Base-by-base conservation (phyloP, 23 red algal genomes). In the Pyropia yezoensis region DNA sequence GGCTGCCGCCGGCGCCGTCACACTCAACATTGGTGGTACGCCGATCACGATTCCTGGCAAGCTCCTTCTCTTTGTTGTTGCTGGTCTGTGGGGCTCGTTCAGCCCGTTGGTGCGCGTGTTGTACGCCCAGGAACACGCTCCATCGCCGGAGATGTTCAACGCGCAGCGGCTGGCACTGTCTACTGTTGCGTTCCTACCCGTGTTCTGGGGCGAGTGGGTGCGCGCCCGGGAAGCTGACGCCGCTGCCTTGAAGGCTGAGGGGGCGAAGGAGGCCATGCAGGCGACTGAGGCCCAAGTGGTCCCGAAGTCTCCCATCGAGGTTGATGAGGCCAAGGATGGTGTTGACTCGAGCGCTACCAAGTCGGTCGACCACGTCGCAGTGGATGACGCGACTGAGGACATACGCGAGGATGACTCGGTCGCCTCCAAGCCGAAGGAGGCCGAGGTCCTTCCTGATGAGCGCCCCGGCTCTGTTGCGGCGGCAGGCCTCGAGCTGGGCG, bases 1-100 rank as follows among this genome's bases (percentile, higher is more conserved):
- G 39, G 39, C 39, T 47, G 39, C 39, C 0, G 39, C 39, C 11
- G 9, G 39, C 39, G 3, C 39, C 9, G 39, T 47, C 39, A 47
- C 39, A 0, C 39, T 47, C 39, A 47, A 47, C 39, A 47, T 47
- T 47, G 39, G 39, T 6, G 39, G 39, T 1, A 7, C 7, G 0
- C 39, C 4, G 39, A 47, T 47, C 12, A 13, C 39, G 39, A 47
- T 82, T n/a, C 65, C 65, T 11, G 64, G 77, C 22, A 52, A 61
- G 62, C 26, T 28, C 15, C 76, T 96, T 24, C 33, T 88, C 14
- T 89, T 75, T 29, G 63, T 69, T 3, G 83, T 96, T 2, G 71
- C 91, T 7, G 69, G 89, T 17, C 63, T 89, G 50, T 89, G 85
- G 84, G 91, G 91, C 19, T 85, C 91, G 12, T 96, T 96, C 59